A percentile compares a stretch with the other conserved stretches of the same genome.
Conservation (phyloP, 306 rosid species). For the Cucurbita pepo region DNA sequence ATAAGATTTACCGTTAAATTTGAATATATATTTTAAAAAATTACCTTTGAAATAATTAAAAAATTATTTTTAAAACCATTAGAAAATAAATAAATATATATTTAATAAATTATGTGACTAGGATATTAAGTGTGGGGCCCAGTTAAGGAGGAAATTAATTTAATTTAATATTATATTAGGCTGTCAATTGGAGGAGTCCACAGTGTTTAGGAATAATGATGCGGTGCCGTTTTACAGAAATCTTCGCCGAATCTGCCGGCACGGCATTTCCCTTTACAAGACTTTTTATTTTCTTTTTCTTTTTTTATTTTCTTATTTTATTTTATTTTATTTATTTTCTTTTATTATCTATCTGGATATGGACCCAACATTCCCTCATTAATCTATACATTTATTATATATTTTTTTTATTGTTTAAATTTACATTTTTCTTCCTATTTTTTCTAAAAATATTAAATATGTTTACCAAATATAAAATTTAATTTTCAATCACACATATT, state of each 20-base stretch:
- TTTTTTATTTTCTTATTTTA: background rate
- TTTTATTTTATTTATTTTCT: background rate
- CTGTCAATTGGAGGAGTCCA: background rate
- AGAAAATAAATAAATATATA: too few species aligned
- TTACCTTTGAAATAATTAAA: too few species aligned
- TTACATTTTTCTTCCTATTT: too few species aligned
- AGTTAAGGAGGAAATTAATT: background rate
- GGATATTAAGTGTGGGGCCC: background rate
- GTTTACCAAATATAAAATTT: too few species aligned
- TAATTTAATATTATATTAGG: background rate
- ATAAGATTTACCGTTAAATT: too few species aligned
- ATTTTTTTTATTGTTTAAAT: too few species aligned
- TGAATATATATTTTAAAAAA: too few species aligned
- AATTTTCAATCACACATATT: too few species aligned
- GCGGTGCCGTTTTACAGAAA: background rate
- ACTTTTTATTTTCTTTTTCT: background rate
- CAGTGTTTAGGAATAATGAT: background rate
- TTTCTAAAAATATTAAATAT: too few species aligned
- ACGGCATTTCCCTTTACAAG: background rate
- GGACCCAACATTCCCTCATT: background rate
- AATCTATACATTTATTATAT: background rate
- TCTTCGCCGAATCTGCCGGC: slow-evolving; percentile 4
- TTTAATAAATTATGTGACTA: too few species aligned
- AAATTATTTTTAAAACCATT: too few species aligned
- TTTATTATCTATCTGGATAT: background rate